These are phyloP conservation scores for Citrus glauca DNA, from an alignment of 345 rosid species.

Conservation along the genomic window DNA sequence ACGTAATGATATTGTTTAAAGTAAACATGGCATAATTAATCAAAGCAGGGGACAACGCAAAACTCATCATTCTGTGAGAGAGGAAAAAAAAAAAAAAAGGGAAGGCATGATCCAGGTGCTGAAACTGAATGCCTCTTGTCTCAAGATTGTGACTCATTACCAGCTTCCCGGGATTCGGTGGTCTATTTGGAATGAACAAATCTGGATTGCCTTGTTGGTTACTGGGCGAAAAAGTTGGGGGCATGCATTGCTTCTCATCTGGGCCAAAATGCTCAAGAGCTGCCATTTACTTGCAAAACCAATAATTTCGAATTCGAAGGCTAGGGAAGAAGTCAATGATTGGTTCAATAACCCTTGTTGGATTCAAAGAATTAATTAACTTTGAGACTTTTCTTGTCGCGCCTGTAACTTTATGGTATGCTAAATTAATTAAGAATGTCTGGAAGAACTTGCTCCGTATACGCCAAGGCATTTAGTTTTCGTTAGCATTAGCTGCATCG, in stretches of 20 bases:
- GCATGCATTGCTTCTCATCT: not conserved
- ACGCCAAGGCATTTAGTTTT: not conserved
- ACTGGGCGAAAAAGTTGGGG: not conserved
- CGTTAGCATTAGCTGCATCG: not conserved
- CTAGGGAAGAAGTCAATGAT: not conserved
- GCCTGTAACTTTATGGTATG: not conserved
- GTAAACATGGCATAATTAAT: not conserved
- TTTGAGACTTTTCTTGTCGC: not conserved
- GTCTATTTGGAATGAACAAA: not conserved
- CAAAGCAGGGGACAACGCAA: no score
- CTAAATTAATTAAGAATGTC: not conserved
- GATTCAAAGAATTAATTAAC: not conserved
- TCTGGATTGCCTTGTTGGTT: not conserved
- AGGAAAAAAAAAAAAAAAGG: not conserved
- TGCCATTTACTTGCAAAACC: not conserved
- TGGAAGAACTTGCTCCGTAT: not conserved
- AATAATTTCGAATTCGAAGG: not conserved
- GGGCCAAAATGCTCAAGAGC: not conserved
- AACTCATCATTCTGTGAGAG: not conserved
- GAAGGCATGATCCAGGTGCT: slow-evolving; percentile 10
- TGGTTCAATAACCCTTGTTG: not conserved
- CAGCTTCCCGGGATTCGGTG: not conserved
- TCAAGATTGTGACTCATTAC: not conserved
- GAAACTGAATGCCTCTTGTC: not conserved
- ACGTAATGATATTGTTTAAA: not conserved